Evolutionary conservation across 164 flowering plant species (phyloP).

Genomic region (Macadamia tetraphylla): DNA sequence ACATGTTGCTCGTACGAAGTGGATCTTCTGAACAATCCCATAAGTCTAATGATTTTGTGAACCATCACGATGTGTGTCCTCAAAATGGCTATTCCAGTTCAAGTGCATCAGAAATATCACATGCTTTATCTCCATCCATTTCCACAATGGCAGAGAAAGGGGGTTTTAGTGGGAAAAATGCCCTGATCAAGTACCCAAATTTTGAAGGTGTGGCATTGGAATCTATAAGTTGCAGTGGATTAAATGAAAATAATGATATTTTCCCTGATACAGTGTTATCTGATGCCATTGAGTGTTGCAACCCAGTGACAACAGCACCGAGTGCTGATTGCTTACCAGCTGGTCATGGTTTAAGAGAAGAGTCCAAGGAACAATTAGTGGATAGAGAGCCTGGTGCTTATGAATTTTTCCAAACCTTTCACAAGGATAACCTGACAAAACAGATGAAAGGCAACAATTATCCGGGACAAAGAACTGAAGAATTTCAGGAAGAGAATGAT

Average conservation of each 20-base stretch:
- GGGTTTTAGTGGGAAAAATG: neutral
- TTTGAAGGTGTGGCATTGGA: constrained; percentile 1
- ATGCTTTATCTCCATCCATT: neutral
- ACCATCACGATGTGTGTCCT: neutral
- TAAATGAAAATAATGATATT: neutral
- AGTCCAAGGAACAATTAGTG: constrained; percentile 1
- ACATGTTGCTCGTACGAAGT: constrained; percentile 8
- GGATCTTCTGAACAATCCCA: constrained; percentile 7
- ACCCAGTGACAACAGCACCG: neutral
- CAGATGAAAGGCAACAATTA: constrained; percentile 12
- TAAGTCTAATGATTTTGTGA: constrained; percentile 8
- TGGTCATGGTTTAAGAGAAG: neutral
- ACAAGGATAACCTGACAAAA: neutral
- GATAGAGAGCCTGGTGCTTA: neutral
- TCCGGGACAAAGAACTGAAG: constrained; percentile 13
- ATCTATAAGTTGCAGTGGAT: neutral
- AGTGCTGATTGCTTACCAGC: neutral
- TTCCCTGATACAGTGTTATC: neutral
- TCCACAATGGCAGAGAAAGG: neutral
- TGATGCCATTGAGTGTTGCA: neutral
- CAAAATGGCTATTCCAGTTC: constrained; percentile 2
- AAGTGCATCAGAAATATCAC: constrained; percentile 3
- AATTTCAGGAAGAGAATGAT: constrained; percentile 5
- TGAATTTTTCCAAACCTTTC: constrained; percentile 1
- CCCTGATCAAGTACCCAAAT: neutral